Percentiles rank a stretch among this genome's conserved stretches.
Conservation (phyloP, 2,329 filamentous ascomycete genomes). For the Aquanectria penicillioides region DNA sequence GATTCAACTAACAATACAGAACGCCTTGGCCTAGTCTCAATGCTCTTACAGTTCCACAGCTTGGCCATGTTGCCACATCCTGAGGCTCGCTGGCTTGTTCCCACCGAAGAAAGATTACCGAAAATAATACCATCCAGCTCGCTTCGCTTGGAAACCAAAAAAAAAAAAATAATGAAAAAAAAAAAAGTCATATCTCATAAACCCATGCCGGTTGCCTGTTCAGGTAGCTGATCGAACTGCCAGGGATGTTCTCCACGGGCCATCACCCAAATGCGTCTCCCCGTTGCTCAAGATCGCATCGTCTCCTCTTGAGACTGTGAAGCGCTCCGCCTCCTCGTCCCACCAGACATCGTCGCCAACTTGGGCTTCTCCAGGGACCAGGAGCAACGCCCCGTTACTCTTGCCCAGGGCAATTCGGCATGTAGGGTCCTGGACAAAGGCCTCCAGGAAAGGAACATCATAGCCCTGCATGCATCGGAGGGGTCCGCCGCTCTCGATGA, state of each 20-base stretch:
- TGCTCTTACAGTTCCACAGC: conserved; percentile 11
- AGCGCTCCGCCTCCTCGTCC: conserved; percentile 32
- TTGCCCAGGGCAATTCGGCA: conserved; percentile 41
- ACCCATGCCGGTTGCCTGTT: background rate
- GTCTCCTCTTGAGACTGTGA: conserved; percentile 33
- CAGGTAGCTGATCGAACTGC: conserved; percentile 39
- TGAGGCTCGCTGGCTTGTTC: conserved; percentile 2
- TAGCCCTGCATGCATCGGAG: conserved; percentile 37
- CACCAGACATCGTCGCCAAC: conserved; percentile 42
- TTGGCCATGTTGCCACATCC: background rate
- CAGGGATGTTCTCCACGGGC: conserved; percentile 33
- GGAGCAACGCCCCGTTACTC: conserved; percentile 37
- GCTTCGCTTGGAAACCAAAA: background rate
- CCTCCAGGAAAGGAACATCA: conserved; percentile 39
- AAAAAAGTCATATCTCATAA: conserved; percentile 27
- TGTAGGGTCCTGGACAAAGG: conserved; percentile 38
- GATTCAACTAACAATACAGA: background rate
- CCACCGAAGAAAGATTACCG: conserved; percentile 8
- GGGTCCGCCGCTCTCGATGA: conserved; percentile 41
- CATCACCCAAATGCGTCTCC: conserved; percentile 36
- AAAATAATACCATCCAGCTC: conserved; percentile 1
- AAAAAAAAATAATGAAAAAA: conserved; percentile 3
- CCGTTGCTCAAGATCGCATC: conserved; percentile 25
- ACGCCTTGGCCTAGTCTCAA: conserved; percentile 9
- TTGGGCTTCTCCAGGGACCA: conserved; percentile 41